phyloP scores from a whole-genome alignment of 2,329 filamentous ascomycete genomes.

The Purpureocillium lavendulum region DNA sequence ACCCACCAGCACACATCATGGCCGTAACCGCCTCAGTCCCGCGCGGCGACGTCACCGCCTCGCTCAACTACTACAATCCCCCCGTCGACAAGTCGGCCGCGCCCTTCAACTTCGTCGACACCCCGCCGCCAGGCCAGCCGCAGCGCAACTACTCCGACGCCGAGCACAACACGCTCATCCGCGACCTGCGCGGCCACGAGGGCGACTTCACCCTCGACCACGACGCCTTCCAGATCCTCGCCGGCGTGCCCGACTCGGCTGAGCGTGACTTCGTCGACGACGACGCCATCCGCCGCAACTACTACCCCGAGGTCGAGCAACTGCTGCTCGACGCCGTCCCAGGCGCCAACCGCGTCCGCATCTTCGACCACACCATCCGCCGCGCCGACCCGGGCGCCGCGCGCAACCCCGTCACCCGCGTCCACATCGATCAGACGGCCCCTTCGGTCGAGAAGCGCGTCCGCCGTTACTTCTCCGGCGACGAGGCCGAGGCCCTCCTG shows the following conservation, averaged over 20 bases:
- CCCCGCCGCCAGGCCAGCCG: conserved; percentile 49
- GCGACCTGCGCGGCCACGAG: conserved; percentile 68
- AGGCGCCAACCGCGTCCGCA: conserved; percentile 55
- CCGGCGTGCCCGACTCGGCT: conserved; percentile 43
- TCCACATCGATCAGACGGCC: conserved; percentile 79
- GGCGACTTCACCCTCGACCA: conserved; percentile 57
- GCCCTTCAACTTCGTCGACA: conserved; percentile 62
- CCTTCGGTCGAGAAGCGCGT: conserved; percentile 60
- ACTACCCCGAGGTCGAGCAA: conserved; percentile 78
- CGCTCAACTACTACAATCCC: conserved; percentile 57
- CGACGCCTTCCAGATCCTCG: conserved; percentile 65
- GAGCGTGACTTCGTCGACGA: conserved; percentile 56
- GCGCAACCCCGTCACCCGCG: conserved; percentile 62
- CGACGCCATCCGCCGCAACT: conserved; percentile 57
- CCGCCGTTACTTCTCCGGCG: conserved; percentile 53
- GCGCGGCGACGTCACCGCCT: conserved; percentile 52
- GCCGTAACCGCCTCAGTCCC: conserved; percentile 32
- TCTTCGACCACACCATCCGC: conserved; percentile 90
- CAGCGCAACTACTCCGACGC: conserved; percentile 55
- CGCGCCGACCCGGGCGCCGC: conserved; percentile 47
- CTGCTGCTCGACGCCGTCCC: conserved; percentile 61
- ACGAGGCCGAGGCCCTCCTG: conserved; percentile 60
- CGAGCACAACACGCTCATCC: conserved; percentile 46
- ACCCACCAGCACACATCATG: conserved; percentile 22
- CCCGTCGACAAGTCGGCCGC: conserved; percentile 46